These are phyloP conservation scores for Sarocladiaceae sp. DNA, from an alignment of 2,329 filamentous ascomycete species.

Conservation along the genomic window DNA sequence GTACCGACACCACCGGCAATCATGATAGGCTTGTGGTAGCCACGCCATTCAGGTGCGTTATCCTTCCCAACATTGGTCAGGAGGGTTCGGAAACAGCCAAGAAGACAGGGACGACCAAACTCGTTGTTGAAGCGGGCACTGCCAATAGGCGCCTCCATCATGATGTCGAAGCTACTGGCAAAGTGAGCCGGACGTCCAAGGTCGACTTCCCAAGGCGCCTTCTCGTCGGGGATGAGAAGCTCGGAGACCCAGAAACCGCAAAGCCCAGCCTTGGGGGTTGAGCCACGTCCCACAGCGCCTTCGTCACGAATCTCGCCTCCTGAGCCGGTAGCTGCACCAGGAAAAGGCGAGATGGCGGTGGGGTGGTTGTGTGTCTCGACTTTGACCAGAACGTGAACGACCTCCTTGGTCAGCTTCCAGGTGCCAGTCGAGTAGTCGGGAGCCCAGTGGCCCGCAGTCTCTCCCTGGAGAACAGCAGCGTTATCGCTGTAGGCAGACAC, in stretches of 20 bases:
- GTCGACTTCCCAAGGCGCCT: conserved; percentile 84
- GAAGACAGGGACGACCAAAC: conserved; percentile 83
- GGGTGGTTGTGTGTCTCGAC: conserved; percentile 98
- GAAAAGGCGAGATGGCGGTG: conserved; percentile 87
- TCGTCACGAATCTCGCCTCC: conserved; percentile 96
- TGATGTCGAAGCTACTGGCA: conserved; percentile 90
- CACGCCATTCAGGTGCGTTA: conserved; percentile 60
- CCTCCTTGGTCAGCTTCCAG: conserved; percentile 82
- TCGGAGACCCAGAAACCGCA: conserved; percentile 94
- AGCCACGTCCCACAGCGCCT: conserved; percentile 87
- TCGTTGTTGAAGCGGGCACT: conserved; percentile 97
- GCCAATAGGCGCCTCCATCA: conserved; percentile 94
- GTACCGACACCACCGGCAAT: conserved; percentile 93
- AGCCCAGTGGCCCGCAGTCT: conserved; percentile 60
- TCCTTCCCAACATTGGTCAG: conserved; percentile 52
- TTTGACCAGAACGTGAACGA: conserved; percentile 82
- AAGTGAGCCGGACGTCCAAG: conserved; percentile 87
- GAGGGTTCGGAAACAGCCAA: conserved; percentile 87
- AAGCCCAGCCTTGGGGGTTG: conserved; percentile 85
- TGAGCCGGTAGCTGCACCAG: conserved; percentile 89
- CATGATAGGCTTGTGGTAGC: conserved; percentile 98
- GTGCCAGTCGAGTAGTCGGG: conserved; percentile 80
- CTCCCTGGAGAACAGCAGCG: conserved; percentile 66
- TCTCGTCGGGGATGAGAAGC: conserved; percentile 76
- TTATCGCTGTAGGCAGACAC: conserved; percentile 97